These are phyloP conservation scores for Tricholomella constricta DNA, from an alignment of 768 basidiomycete genomes.

Conservation along the genomic window DNA sequence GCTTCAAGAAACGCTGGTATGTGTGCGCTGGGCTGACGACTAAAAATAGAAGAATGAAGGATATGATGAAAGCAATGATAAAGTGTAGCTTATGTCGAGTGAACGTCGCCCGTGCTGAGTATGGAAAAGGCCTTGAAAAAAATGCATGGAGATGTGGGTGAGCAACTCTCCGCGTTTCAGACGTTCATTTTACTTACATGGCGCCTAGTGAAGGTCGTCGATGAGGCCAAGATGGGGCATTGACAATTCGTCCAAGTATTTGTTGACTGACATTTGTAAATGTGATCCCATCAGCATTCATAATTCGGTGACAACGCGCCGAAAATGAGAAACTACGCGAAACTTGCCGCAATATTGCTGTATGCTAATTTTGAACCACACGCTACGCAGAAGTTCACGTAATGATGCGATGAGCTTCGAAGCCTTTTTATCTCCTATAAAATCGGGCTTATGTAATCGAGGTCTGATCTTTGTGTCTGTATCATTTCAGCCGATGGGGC, in stretches of 20 bases:
- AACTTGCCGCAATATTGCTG: no score
- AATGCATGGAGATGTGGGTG: not conserved
- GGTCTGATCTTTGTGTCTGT: no score
- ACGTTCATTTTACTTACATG: not conserved
- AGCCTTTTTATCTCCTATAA: no score
- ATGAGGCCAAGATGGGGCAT: no score
- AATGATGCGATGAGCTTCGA: no score
- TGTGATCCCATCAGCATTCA: not conserved
- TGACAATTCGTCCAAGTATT: not conserved
- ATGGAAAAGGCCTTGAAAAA: constrained; percentile 5
- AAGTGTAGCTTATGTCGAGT: constrained; percentile 17
- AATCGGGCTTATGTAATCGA: no score
- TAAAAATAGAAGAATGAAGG: constrained; percentile 14
- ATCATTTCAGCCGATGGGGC: no score
- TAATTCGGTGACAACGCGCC: not conserved
- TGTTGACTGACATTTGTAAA: not conserved
- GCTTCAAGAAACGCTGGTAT: constrained; percentile 9
- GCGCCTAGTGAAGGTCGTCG: not conserved
- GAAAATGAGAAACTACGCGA: no score
- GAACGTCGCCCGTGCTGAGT: constrained; percentile 11
- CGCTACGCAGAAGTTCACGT: no score
- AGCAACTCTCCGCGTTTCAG: not conserved
- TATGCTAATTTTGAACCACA: no score
- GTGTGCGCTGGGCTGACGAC: constrained; percentile 11
- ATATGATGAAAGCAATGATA: constrained; percentile 14